A percentile compares a stretch with the other conserved stretches of the same genome.
These are phyloP conservation scores for Holtermannia corniformis DNA, from an alignment of 768 basidiomycete genomes.

Conservation along the genomic window DNA sequence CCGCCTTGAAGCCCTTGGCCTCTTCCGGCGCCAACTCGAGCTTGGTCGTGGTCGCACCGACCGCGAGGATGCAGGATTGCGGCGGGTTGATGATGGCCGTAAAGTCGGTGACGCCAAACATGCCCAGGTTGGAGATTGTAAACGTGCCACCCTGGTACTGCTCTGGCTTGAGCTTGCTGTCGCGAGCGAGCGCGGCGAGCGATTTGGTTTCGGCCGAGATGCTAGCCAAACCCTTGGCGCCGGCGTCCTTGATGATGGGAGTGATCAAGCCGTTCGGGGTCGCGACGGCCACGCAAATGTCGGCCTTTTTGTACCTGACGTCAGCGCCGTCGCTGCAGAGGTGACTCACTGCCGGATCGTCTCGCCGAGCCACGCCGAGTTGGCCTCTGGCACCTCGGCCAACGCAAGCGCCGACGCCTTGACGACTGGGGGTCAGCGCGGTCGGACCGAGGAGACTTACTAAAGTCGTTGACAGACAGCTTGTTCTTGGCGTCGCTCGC, in stretches of 20 bases:
- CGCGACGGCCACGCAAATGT: slow-evolving; percentile 93
- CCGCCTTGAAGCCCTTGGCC: slow-evolving; percentile 89
- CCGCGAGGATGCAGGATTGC: slow-evolving; percentile 93
- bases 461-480: slow-evolving; percentile 95
- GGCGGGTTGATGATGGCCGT: slow-evolving; percentile 99
- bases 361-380: slow-evolving; percentile 96
- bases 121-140: slow-evolving; percentile 98
- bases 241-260: slow-evolving; percentile 89
- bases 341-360: slow-evolving; percentile 76
- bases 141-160: slow-evolving; percentile 99
- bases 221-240: slow-evolving; percentile 79
- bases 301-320: slow-evolving; percentile 79
- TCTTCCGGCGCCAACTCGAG: slow-evolving; percentile 77
- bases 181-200: slow-evolving; percentile 89
- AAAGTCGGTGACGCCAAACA: slow-evolving; percentile 83
- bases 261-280: slow-evolving; percentile 94
- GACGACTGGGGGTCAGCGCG: slow-evolving; percentile 47
- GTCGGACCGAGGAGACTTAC: slow-evolving; percentile 21
- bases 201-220: slow-evolving; percentile 88
- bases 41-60: slow-evolving; percentile 77
- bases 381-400: slow-evolving; percentile 90
- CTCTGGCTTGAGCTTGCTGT: slow-evolving; percentile 85
- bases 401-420: slow-evolving; percentile 88
- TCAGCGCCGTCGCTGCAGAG: slow-evolving; percentile 28
- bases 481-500: slow-evolving; percentile 56